These are phyloP conservation scores for Pelagomonas calceolata DNA, from an alignment of 108 stramenopile genomes.

Conservation along the genomic window DNA sequence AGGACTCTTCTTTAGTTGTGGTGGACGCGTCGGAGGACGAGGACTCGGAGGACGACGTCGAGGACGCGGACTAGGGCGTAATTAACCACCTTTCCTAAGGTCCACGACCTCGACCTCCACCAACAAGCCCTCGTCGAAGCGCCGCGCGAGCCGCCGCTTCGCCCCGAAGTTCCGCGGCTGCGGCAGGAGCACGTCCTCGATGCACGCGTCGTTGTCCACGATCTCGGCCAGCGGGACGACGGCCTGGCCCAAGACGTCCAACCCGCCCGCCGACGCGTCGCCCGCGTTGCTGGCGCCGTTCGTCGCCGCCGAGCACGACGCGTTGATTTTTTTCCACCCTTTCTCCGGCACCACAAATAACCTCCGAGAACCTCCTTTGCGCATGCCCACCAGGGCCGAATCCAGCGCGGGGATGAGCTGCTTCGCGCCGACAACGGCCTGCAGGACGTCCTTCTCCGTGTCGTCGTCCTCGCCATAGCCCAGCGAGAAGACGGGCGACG, in stretches of 20 bases:
- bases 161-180: constrained; percentile 23
- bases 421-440: constrained; percentile 9
- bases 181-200: background rate
- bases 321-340: constrained; percentile 30
- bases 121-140: constrained; percentile 30
- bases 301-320: background rate
- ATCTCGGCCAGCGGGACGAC: background rate
- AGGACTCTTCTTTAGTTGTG: too few species aligned
- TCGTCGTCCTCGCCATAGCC: constrained; percentile 34
- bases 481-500: constrained; percentile 13
- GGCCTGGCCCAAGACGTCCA: background rate
- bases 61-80: too few species aligned
- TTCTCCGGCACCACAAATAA: constrained; percentile 26
- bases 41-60: too few species aligned
- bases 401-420: constrained; percentile 23
- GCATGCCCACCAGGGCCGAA: constrained; percentile 23
- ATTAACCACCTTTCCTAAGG: too few species aligned
- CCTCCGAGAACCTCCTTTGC: constrained; percentile 17
- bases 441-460: constrained; percentile 14
- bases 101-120: constrained; percentile 22
- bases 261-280: background rate
- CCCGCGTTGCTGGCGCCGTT: background rate
- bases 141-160: constrained; percentile 19
- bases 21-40: too few species aligned
- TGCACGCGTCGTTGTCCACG: constrained; percentile 2